Evolutionary conservation across 2,329 filamentous ascomycete genomes (phyloP).

Genomic region (Colletotrichum godetiae): DNA sequence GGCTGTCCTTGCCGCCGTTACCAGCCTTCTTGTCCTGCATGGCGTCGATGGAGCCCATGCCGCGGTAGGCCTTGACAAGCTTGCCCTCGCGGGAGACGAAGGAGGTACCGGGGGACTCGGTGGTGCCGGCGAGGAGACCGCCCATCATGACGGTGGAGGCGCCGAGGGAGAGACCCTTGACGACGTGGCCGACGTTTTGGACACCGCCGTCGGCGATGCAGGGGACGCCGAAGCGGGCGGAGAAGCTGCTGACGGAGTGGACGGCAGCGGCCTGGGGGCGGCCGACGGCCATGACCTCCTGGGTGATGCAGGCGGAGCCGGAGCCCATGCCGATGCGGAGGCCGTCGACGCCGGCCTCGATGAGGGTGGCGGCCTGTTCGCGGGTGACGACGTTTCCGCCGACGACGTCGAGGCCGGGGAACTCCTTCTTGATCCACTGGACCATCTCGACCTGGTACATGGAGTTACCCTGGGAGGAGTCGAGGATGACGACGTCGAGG

Average conservation of each 20-base stretch:
- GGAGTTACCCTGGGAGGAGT: conserved; percentile 97
- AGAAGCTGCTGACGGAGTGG: conserved; percentile 89
- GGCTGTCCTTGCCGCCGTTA: conserved; percentile 75
- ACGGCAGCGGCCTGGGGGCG: conserved; percentile 95
- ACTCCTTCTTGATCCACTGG: conserved; percentile 91
- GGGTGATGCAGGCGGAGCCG: conserved; percentile 97
- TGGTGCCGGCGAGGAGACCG: conserved; percentile 94
- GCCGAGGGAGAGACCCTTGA: conserved; percentile 95
- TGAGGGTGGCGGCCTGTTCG: conserved; percentile 92
- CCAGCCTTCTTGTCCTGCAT: conserved; percentile 99
- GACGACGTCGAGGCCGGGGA: conserved; percentile 90
- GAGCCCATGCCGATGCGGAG: conserved; percentile 99
- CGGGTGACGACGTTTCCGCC: conserved; percentile 98
- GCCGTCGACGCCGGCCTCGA: conserved; percentile 94
- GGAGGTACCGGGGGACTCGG: conserved; percentile 95
- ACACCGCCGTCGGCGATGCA: conserved; percentile 98
- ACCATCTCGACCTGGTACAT: conserved; percentile 99
- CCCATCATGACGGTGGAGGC: conserved; percentile 99
- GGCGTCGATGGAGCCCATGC: conserved; percentile 98
- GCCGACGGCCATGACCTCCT: conserved; percentile 99
- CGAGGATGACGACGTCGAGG: conserved; percentile 93
- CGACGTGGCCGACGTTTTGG: conserved; percentile 98
- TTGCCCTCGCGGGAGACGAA: conserved; percentile 97
- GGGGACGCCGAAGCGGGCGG: conserved; percentile 92
- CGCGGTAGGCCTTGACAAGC: conserved; percentile 98